phyloP scores from a whole-genome alignment of 2,329 filamentous ascomycete species.

The Sporothrix schenckii region DNA sequence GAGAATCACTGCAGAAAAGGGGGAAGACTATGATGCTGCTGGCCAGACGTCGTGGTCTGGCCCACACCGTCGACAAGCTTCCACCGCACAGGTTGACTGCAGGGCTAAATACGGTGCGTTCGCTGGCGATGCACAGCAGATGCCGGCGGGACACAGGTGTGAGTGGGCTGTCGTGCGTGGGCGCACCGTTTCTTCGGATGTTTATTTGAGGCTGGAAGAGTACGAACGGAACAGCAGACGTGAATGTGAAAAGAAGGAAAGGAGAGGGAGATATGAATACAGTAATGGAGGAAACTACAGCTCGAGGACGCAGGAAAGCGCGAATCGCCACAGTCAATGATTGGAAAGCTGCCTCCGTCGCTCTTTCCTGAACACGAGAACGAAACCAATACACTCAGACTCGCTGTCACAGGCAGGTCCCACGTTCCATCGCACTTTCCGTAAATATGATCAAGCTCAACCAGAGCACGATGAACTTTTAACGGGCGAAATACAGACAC shows the following conservation, averaged over 20 bases:
- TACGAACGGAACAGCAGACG: background rate
- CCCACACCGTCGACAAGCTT: conserved; percentile 6
- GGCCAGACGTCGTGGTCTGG: background rate
- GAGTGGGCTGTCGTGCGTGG: conserved; percentile 22
- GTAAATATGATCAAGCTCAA: background rate
- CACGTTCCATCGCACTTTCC: background rate
- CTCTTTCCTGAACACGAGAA: too few relatives aligned
- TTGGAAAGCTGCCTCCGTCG: background rate
- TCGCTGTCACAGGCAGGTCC: too few relatives aligned
- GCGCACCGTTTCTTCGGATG: background rate
- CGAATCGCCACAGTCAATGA: background rate
- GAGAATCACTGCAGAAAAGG: background rate
- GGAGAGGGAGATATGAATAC: background rate
- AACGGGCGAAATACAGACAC: conserved; percentile 3
- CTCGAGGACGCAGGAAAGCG: background rate
- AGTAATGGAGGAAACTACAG: background rate
- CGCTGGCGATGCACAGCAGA: conserved; percentile 26
- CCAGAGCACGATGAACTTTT: background rate
- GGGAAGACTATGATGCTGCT: background rate
- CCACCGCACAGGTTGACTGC: conserved; percentile 27
- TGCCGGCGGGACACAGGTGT: conserved; percentile 18
- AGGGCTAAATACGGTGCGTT: conserved; percentile 26
- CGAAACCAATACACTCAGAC: too few relatives aligned
- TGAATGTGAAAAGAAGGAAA: background rate
- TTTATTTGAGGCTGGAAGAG: background rate